phyloP scores from a whole-genome alignment of 495 filamentous ascomycete species.

The Podospora bellae-mahoneyi region DNA sequence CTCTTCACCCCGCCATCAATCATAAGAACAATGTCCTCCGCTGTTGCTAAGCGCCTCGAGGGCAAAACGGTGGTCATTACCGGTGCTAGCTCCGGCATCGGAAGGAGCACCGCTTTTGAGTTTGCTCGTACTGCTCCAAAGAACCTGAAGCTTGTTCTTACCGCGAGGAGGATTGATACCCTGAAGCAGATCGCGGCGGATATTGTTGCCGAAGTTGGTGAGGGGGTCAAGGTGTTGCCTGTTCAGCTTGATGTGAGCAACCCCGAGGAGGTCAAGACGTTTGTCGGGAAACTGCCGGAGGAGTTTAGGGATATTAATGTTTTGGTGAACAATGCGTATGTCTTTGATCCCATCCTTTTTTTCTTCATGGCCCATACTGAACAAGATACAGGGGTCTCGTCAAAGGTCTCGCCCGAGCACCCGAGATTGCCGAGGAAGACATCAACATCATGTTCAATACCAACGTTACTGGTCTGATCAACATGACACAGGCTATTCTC shows the following conservation, averaged over 20 bases:
- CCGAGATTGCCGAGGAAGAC: slow-evolving; percentile 77
- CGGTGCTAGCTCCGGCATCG: slow-evolving; percentile 92
- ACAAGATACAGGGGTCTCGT: slow-evolving; percentile 5
- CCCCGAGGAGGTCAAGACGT: slow-evolving; percentile 67
- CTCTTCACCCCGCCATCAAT: slow-evolving; percentile 6
- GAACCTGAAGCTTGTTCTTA: slow-evolving; percentile 76
- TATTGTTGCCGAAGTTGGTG: slow-evolving; percentile 74
- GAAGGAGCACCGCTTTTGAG: slow-evolving; percentile 78
- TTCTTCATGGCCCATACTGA: neutral
- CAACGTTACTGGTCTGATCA: slow-evolving; percentile 91
- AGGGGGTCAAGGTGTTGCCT: slow-evolving; percentile 76
- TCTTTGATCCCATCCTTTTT: slow-evolving; percentile 20
- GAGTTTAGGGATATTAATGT: slow-evolving; percentile 87
- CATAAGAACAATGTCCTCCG: slow-evolving; percentile 51
- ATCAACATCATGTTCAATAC: slow-evolving; percentile 85
- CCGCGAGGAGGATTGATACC: slow-evolving; percentile 76
- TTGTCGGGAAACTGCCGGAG: slow-evolving; percentile 69
- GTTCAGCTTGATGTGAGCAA: slow-evolving; percentile 86
- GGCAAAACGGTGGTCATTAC: slow-evolving; percentile 95
- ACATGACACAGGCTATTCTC: slow-evolving; percentile 93
- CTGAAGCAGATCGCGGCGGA: slow-evolving; percentile 72
- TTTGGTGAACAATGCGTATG: slow-evolving; percentile 95
- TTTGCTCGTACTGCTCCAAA: slow-evolving; percentile 84
- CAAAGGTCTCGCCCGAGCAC: slow-evolving; percentile 44
- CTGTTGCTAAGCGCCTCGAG: slow-evolving; percentile 79